Evolutionary conservation across 176 grass and related monocot species (phyloP).

Genomic region (Saccharum officinarum): DNA sequence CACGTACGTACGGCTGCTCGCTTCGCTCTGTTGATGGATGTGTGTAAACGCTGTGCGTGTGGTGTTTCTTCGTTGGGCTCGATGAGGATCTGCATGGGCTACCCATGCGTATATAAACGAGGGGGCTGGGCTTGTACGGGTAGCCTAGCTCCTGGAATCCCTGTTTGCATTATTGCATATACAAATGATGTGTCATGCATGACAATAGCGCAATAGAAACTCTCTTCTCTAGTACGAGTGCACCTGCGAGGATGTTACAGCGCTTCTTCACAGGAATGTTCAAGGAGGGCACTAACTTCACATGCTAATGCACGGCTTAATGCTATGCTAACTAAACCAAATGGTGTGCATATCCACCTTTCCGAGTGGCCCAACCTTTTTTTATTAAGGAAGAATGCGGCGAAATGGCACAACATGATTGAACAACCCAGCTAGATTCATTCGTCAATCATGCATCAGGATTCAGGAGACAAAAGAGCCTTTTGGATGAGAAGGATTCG

Average conservation of each 20-base stretch:
- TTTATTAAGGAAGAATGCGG: not conserved
- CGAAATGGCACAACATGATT: not conserved
- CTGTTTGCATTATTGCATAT: not conserved
- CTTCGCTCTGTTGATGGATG: not conserved
- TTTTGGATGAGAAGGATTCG: not conserved
- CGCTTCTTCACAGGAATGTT: slow-evolving; percentile 5
- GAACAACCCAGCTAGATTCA: not conserved
- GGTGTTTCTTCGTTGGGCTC: not conserved
- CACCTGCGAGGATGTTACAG: not conserved
- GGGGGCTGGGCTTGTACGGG: not conserved
- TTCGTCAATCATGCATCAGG: not conserved
- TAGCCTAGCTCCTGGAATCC: not conserved
- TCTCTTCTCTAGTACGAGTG: not conserved
- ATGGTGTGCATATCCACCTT: not conserved
- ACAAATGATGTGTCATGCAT: not conserved
- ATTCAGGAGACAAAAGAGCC: not conserved
- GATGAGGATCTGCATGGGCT: not conserved
- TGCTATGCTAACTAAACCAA: not conserved
- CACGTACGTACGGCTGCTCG: too few relatives aligned
- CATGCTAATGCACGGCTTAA: not conserved
- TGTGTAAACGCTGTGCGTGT: not conserved
- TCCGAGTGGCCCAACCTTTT: not conserved
- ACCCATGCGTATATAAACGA: not conserved
- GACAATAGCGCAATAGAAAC: not conserved
- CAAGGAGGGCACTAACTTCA: slow-evolving; percentile 4